Percentiles rank a stretch among this genome's conserved stretches.
Evolutionary conservation across 2,329 filamentous ascomycete species (phyloP).

Genomic region (Claviceps humidiphila): DNA sequence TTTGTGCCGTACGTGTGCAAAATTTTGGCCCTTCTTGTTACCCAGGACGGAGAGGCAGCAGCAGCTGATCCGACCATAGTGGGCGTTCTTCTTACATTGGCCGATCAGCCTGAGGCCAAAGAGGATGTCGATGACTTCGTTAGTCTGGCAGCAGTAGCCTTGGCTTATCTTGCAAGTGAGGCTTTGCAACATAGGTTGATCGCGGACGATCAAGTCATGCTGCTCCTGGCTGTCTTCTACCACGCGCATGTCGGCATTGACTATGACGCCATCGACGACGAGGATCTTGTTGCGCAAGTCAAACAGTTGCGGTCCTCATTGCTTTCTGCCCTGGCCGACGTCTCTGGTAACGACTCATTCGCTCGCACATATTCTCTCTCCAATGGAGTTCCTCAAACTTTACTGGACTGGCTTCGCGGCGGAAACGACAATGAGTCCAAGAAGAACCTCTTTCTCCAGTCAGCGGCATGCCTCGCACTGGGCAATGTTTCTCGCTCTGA

Average conservation of each 20-base stretch:
- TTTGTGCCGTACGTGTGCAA: slow-evolving; percentile 42
- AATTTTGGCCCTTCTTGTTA: slow-evolving; percentile 39
- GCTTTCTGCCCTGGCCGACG: slow-evolving; percentile 36
- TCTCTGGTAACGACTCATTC: slow-evolving; percentile 39
- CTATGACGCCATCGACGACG: slow-evolving; percentile 27
- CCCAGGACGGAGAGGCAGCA: slow-evolving; percentile 35
- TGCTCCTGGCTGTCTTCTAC: slow-evolving; percentile 35
- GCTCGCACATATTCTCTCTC: slow-evolving; percentile 27
- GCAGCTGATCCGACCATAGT: slow-evolving; percentile 33
- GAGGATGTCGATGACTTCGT: slow-evolving; percentile 43
- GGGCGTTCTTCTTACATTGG: slow-evolving; percentile 35
- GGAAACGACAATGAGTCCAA: slow-evolving; percentile 11
- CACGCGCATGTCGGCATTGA: slow-evolving; percentile 32
- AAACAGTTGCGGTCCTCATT: slow-evolving; percentile 36
- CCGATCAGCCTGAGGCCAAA: slow-evolving; percentile 24
- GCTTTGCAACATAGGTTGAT: slow-evolving; percentile 37
- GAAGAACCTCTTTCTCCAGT: slow-evolving; percentile 28
- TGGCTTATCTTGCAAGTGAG: slow-evolving; percentile 42
- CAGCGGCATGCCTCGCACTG: slow-evolving; percentile 45
- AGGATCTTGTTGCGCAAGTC: slow-evolving; percentile 30
- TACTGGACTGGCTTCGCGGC: slow-evolving; percentile 34
- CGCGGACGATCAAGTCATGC: slow-evolving; percentile 20
- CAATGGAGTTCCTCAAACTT: slow-evolving; percentile 25
- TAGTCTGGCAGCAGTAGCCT: slow-evolving; percentile 35
- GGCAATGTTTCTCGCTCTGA: slow-evolving; percentile 51